phyloP scores from a whole-genome alignment of 768 basidiomycete species.

The Cystofilobasidium bisporidii region DNA sequence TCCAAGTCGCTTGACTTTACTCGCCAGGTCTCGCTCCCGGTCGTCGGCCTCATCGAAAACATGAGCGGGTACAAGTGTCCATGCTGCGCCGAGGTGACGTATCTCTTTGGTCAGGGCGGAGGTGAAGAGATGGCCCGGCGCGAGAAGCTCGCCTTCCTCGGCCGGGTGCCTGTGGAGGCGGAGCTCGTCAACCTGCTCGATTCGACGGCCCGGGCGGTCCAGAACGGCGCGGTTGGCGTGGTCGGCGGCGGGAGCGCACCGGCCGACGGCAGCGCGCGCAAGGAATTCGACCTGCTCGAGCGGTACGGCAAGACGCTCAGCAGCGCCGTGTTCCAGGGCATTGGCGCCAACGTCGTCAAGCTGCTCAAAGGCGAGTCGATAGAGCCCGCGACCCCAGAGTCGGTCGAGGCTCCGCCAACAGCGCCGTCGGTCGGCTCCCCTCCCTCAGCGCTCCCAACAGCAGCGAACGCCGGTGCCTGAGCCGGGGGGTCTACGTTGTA shows the following conservation, averaged over 20 bases:
- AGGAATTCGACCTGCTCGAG: slow-evolving; percentile 40
- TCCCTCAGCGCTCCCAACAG: too few relatives aligned
- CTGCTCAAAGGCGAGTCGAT: slow-evolving; percentile 18
- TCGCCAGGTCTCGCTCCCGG: slow-evolving; percentile 69
- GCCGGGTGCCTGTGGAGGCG: slow-evolving; percentile 83
- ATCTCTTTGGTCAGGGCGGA: slow-evolving; percentile 88
- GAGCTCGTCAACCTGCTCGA: slow-evolving; percentile 80
- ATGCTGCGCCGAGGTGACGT: slow-evolving; percentile 89
- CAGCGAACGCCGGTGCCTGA: too few relatives aligned
- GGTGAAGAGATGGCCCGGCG: slow-evolving; percentile 75
- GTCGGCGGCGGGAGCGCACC: slow-evolving; percentile 21
- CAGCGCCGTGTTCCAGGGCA: slow-evolving; percentile 55
- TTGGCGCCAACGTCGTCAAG: slow-evolving; percentile 47
- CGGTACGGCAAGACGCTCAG: slow-evolving; percentile 62
- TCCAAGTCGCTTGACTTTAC: slow-evolving; percentile 96
- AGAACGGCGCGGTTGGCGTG: slow-evolving; percentile 5
- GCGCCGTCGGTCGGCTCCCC: too few relatives aligned
- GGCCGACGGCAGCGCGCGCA: slow-evolving; percentile 20
- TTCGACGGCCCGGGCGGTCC: slow-evolving; percentile 44
- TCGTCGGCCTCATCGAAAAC: slow-evolving; percentile 90
- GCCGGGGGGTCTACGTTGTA: too few relatives aligned
- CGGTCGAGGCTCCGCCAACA: background rate
- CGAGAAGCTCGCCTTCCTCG: slow-evolving; percentile 67
- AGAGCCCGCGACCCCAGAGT: background rate
- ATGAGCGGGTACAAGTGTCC: slow-evolving; percentile 98